Base-by-base conservation (phyloP, 169 alveolate genomes). In the Besnoitia besnoiti region DNA sequence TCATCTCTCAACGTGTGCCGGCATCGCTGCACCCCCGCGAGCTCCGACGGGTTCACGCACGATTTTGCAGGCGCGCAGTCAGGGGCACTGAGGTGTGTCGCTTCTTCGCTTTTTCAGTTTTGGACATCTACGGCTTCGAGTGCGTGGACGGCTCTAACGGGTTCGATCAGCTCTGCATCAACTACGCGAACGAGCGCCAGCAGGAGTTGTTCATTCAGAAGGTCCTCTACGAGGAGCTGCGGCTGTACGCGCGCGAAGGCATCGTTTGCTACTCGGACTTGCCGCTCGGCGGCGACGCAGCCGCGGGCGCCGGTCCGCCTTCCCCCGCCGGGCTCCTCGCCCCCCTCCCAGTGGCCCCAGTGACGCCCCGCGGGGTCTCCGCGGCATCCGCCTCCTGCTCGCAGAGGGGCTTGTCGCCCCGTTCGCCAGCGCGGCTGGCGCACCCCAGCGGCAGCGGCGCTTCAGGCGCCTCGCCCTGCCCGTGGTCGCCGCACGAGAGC, bases 91-190 rank as follows among this genome's bases (percentile, higher is more conserved):
- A n/a, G n/a, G n/a, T n/a, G n/a, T n/a, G 33, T n/a, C 24, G 42
- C 24, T 14, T 67, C 12, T 33, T 67, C 24, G 80, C 8, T 67
- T 67, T n/a, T 76, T 37, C 85, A 88, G 92, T 88, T n/a, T 73
- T 88, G 37, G 92, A 88, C 39, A 88, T 88, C 75, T 88, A 88
- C 92, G 92, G 92, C 50, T 88, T 88, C 85, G 92, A 88, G 50
- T 76, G 85, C 33, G 47, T 51, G 37, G 76, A 59, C 77, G 92
- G 92, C n/a, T 89, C 73, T 46, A 96, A 97, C 44, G 96, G 98
- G 21, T 96, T 97, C 90, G 99, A 97, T 92, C 98, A 97, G 95
- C 93, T 97, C 49, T 96, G 98, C 90, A 97, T 97, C 82, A 97
- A 97, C 95, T 97, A 97, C 91, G 98, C 98, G 14, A 97, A 97